Evolutionary conservation across 2,329 filamentous ascomycete genomes (phyloP), one percentile per base, ranked within the genome.

Genomic region (Stagonosporopsis rhizophila): DNA sequence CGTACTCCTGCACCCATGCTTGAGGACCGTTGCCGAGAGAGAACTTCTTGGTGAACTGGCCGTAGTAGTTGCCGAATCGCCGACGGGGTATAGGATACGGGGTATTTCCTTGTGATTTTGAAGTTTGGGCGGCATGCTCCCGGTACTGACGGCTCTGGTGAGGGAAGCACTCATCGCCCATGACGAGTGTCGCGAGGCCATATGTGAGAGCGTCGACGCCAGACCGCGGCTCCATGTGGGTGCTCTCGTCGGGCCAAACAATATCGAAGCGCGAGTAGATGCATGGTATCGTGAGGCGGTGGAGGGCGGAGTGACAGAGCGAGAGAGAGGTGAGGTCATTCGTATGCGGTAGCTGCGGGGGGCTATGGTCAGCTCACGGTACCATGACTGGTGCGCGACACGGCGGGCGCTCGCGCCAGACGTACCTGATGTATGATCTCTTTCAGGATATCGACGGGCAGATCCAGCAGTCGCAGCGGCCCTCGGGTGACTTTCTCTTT

Each of bases 181-280:
- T 89, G 54, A 91, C 90, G 55, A 95, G 80, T 0, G 91, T 95
- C 12, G 91, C 87, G 19, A 95, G 80, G 6, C 91, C 91, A 71
- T 92, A 94, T 0, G 90, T 93, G 41, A 95, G 84, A 35, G 91
- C 90, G 78, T 95, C 90, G 27, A 95, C 90, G 54, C 88, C 89
- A 37, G 87, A 87, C 39, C 87, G 83, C 50, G 88, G 87, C 65
- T 89, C 86, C 2, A 84, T 80, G 8, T 86, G 82, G 7, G 84
- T 80, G 60, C 84, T 83, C 28, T 85, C 85, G 68, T 94, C 90
- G 0, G 91, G 91, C 91, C 91, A 95, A 38, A 94, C 89, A 61
- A 95, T 95, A 70, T 95, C 91, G 75, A 95, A 95, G 58, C 89
- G 86, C 17, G 89, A 89, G 78, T 95, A 95, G 62, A 95, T 92